Percentiles rank a stretch among this genome's conserved stretches.
These are phyloP conservation scores for Sarocladium strictum DNA, from an alignment of 2,329 filamentous ascomycete species.

Conservation along the genomic window DNA sequence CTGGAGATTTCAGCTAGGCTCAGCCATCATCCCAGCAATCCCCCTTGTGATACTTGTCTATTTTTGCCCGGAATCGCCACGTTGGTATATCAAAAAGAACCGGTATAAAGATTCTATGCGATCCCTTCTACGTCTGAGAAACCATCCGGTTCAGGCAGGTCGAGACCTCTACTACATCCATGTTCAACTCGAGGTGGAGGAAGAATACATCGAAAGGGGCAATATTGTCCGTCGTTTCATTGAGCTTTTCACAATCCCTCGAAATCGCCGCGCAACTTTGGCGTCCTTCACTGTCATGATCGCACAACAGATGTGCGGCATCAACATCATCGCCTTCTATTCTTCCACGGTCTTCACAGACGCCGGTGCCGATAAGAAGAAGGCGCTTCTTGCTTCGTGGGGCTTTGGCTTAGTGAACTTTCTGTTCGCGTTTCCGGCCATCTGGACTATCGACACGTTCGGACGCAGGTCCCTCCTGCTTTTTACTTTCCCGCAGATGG, in stretches of 20 bases:
- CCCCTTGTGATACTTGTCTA: constrained; percentile 54
- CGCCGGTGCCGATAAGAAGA: constrained; percentile 47
- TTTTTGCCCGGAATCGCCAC: constrained; percentile 59
- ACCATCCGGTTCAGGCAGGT: constrained; percentile 50
- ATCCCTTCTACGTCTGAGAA: constrained; percentile 46
- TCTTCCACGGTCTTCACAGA: constrained; percentile 56
- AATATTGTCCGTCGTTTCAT: constrained; percentile 57
- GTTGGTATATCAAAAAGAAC: constrained; percentile 63
- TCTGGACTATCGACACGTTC: constrained; percentile 54
- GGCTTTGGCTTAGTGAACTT: constrained; percentile 56
- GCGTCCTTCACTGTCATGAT: constrained; percentile 79
- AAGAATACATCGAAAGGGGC: constrained; percentile 39
- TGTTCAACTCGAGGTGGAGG: constrained; percentile 57
- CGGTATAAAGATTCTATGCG: constrained; percentile 54
- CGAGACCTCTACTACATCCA: constrained; percentile 60
- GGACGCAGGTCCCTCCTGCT: constrained; percentile 45
- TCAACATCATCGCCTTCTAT: constrained; percentile 75
- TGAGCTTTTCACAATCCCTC: constrained; percentile 63
- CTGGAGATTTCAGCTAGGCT: constrained; percentile 60
- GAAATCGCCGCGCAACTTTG: constrained; percentile 64
- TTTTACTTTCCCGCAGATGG: constrained; percentile 37
- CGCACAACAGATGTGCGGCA: constrained; percentile 63
- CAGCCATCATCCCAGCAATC: constrained; percentile 55
- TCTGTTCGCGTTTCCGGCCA: constrained; percentile 50
- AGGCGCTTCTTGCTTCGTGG: constrained; percentile 53